A percentile compares a stretch with the other conserved stretches of the same genome.
phyloP scores from a whole-genome alignment of 106 monocot genomes.

The Dioscorea zingiberensis region DNA sequence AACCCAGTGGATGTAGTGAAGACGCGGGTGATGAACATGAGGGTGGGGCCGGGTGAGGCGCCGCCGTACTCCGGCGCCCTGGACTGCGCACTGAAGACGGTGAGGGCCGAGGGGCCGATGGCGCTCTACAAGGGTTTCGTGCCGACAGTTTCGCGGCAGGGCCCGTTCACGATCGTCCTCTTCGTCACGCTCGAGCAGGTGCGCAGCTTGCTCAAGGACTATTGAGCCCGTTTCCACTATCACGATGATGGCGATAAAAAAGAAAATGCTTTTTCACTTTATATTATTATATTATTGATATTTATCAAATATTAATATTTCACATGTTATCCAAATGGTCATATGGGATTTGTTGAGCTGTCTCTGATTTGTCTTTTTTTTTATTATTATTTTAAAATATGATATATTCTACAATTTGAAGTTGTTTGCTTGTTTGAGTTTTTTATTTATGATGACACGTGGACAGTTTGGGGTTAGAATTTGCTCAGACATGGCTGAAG shows the following conservation, averaged over 20 bases:
- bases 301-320: too few species aligned
- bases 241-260: not conserved
- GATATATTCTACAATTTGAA: too few species aligned
- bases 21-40: constrained; percentile 69
- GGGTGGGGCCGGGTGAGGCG: constrained; percentile 21
- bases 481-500: too few species aligned
- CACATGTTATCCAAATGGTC: too few species aligned
- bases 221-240: constrained; percentile 1
- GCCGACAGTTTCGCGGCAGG: constrained; percentile 60
- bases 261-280: not conserved
- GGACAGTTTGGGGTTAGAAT: too few species aligned
- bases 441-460: too few species aligned
- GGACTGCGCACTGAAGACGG: constrained; percentile 53
- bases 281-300: too few species aligned
- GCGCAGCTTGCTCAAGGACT: constrained; percentile 42
- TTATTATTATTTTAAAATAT: too few species aligned
- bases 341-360: too few species aligned
- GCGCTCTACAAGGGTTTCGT: constrained; percentile 69
- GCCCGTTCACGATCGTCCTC: constrained; percentile 66
- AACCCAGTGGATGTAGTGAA: constrained; percentile 69
- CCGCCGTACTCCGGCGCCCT: constrained; percentile 39
- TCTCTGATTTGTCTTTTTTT: too few species aligned
- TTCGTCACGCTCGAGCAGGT: constrained; percentile 86
- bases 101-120: constrained; percentile 46
- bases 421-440: too few species aligned